Evolutionary conservation across 163 green algal species (phyloP).

Genomic region (Trebouxiophyceae sp.): DNA sequence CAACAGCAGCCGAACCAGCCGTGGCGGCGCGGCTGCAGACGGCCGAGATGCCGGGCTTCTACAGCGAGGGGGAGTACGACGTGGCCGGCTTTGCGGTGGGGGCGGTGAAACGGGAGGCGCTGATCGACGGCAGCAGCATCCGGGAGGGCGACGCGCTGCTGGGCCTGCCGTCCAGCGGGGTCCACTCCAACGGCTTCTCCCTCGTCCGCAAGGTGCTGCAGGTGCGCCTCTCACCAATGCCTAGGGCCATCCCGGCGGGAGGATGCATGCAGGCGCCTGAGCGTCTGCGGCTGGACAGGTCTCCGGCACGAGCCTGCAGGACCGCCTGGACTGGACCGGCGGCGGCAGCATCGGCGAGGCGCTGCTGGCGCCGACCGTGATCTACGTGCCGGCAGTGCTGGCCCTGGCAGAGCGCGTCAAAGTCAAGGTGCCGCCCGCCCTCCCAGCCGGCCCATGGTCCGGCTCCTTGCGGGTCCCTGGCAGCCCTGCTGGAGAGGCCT

Average conservation of each 20-base stretch:
- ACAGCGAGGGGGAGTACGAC: slow-evolving; percentile 93
- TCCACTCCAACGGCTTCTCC: slow-evolving; percentile 97
- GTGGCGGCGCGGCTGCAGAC: slow-evolving; percentile 73
- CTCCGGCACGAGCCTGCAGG: slow-evolving; percentile 45
- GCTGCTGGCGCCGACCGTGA: slow-evolving; percentile 80
- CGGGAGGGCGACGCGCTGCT: slow-evolving; percentile 80
- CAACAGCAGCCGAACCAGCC: too few relatives aligned
- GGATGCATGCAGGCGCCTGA: neutral
- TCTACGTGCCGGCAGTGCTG: slow-evolving; percentile 81
- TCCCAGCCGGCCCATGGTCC: too few relatives aligned
- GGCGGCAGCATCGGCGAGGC: slow-evolving; percentile 45
- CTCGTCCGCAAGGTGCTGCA: slow-evolving; percentile 84
- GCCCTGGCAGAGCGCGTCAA: slow-evolving; percentile 22
- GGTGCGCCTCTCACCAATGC: too few relatives aligned
- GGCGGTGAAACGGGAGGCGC: slow-evolving; percentile 80
- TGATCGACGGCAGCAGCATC: slow-evolving; percentile 85
- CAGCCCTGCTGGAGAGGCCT: neutral
- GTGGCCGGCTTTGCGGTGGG: slow-evolving; percentile 96
- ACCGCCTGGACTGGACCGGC: slow-evolving; percentile 55
- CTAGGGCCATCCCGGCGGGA: neutral
- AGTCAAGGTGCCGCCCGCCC: slow-evolving; percentile 32
- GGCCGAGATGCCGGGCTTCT: slow-evolving; percentile 98
- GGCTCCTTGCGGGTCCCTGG: too few relatives aligned
- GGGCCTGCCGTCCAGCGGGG: slow-evolving; percentile 70
- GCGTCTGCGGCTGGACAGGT: slow-evolving; percentile 39